Conservation (phyloP, 2,329 filamentous ascomycete species). For the Microdochium trichocladiopsis region DNA sequence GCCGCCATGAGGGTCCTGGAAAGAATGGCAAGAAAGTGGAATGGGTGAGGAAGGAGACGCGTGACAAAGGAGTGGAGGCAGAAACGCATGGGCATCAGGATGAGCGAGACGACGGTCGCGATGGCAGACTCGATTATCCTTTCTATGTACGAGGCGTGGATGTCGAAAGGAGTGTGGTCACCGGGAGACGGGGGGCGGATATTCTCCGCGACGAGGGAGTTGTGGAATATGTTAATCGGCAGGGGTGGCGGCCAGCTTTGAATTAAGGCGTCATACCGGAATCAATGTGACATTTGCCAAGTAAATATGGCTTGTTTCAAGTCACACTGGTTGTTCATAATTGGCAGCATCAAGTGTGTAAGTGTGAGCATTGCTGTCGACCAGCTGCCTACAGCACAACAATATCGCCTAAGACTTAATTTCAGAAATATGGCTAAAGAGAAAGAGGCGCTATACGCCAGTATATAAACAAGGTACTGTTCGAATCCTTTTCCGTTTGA, state of each 20-base stretch:
- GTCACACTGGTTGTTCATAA: too few relatives aligned
- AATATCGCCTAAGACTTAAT: too few relatives aligned
- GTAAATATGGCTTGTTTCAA: too few relatives aligned
- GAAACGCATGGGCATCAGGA: background rate
- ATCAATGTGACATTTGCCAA: background rate
- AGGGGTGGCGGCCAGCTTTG: constrained; percentile 49
- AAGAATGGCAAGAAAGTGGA: background rate
- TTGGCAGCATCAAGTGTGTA: too few relatives aligned
- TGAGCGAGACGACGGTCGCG: constrained; percentile 1
- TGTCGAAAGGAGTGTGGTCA: constrained; percentile 59
- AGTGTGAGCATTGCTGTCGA: too few relatives aligned
- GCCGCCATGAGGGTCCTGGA: constrained; percentile 9
- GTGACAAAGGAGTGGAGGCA: constrained; percentile 4
- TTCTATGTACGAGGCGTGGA: constrained; percentile 57
- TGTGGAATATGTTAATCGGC: constrained; percentile 45
- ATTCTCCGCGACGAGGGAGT: constrained; percentile 57
- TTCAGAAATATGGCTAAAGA: too few relatives aligned
- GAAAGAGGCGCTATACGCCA: too few relatives aligned
- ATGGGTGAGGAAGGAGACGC: constrained; percentile 2
- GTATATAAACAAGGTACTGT: too few relatives aligned
- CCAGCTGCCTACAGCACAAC: too few relatives aligned
- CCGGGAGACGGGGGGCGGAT: constrained; percentile 50
- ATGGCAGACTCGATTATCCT: constrained; percentile 35
- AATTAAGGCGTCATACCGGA: constrained; percentile 13
- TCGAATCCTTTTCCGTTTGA: too few relatives aligned